Conservation (phyloP, 352 stramenopile species). For the Sclerospora graminicola region DNA sequence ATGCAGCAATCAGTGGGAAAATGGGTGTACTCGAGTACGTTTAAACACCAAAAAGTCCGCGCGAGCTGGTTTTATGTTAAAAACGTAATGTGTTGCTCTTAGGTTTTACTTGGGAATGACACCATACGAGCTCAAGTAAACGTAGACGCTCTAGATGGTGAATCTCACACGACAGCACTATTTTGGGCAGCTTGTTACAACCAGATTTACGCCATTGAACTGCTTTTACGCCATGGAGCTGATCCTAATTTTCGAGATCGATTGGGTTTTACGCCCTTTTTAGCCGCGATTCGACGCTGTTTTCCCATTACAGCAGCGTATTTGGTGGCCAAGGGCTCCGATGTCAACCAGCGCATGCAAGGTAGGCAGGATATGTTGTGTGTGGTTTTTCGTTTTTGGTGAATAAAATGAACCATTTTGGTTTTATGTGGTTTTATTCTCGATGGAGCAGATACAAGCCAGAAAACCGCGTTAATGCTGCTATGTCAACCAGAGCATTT, state of each 20-base stretch:
- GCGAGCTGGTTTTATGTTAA: not conserved
- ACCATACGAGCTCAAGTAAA: slow-evolving; percentile 20
- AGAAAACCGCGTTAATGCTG: slow-evolving; percentile 61
- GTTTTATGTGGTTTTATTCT: not conserved
- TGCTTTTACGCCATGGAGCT: slow-evolving; percentile 52
- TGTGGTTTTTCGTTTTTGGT: not conserved
- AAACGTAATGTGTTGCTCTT: not conserved
- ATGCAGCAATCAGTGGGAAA: slow-evolving; percentile 70
- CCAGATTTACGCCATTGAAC: slow-evolving; percentile 71
- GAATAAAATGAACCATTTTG: not conserved
- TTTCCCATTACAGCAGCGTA: slow-evolving; percentile 74
- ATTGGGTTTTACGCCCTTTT: slow-evolving; percentile 48
- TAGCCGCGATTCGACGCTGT: slow-evolving; percentile 57
- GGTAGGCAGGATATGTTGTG: slow-evolving; percentile 11
- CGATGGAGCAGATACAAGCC: slow-evolving; percentile 7
- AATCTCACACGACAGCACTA: slow-evolving; percentile 54
- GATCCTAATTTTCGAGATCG: slow-evolving; percentile 40
- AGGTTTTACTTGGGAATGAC: slow-evolving; percentile 21
- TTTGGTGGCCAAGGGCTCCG: slow-evolving; percentile 58
- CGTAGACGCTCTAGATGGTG: slow-evolving; percentile 43
- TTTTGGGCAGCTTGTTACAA: slow-evolving; percentile 70
- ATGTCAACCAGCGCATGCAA: slow-evolving; percentile 46
- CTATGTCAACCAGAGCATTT: slow-evolving; percentile 60
- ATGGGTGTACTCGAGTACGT: slow-evolving; percentile 64
- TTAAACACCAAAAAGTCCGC: not conserved